Evolutionary conservation across 257 asterid genomes (phyloP).

Genomic region (Solanum gandarillasii): DNA sequence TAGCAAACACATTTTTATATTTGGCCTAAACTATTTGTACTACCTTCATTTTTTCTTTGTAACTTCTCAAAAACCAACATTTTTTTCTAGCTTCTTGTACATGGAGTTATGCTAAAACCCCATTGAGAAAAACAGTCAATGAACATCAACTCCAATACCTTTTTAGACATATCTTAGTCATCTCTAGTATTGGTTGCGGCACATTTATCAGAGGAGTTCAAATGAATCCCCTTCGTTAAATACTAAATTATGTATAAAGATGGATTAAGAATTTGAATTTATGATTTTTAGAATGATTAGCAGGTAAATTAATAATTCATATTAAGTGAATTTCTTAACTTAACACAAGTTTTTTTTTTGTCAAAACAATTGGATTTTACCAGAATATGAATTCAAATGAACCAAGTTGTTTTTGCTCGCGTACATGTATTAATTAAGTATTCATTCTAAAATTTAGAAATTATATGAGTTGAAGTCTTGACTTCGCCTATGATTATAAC

Average conservation of each 20-base stretch:
- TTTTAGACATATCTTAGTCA: background rate
- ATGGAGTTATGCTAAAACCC: conserved; percentile 10
- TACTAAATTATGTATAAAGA: background rate
- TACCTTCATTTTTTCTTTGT: background rate
- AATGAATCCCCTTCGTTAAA: background rate
- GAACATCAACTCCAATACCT: conserved; percentile 32
- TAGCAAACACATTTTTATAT: background rate
- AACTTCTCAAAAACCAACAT: background rate
- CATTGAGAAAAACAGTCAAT: conserved; percentile 26
- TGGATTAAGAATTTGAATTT: background rate
- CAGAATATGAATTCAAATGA: background rate
- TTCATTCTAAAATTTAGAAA: background rate
- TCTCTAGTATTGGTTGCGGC: background rate
- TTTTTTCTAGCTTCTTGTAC: background rate
- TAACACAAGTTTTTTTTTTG: background rate
- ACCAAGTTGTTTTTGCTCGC: background rate
- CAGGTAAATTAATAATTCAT: too few species aligned
- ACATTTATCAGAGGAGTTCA: background rate
- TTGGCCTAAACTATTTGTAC: background rate
- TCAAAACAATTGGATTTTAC: background rate
- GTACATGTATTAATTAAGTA: background rate
- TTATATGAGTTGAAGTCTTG: background rate
- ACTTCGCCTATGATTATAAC: background rate
- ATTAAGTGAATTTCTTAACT: background rate
- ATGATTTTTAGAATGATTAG: background rate